Percentiles rank a stretch among this genome's conserved stretches.
phyloP scores from a whole-genome alignment of 139 green algal species.

The Pleodorina starrii region DNA sequence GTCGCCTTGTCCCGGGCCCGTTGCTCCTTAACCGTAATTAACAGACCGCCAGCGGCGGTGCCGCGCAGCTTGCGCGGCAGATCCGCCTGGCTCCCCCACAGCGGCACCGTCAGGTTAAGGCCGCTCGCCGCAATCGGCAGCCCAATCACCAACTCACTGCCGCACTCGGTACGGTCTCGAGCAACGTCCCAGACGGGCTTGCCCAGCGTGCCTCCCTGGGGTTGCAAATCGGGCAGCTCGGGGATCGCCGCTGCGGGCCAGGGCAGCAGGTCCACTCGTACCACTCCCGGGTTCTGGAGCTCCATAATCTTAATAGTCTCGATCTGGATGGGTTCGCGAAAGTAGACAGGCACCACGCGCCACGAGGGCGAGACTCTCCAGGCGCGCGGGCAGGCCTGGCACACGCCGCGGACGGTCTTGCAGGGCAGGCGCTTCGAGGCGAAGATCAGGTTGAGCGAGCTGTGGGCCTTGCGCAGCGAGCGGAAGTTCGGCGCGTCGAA shows the following conservation, averaged over 20 bases:
- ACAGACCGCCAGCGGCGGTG: not conserved
- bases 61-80: not conserved
- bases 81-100: not conserved
- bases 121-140: not conserved
- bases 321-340: constrained; percentile 31
- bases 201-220: not conserved
- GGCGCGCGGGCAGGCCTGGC: constrained; percentile 1
- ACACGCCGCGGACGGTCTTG: not conserved
- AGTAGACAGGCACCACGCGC: not conserved
- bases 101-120: not conserved
- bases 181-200: not conserved
- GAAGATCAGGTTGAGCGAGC: constrained; percentile 32
- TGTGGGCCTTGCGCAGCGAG: not conserved
- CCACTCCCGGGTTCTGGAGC: constrained; percentile 23
- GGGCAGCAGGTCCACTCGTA: constrained; percentile 12
- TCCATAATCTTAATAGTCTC: constrained; percentile 23
- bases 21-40: constrained; percentile 25
- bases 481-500: constrained; percentile 5
- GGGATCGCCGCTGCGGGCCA: constrained; percentile 32
- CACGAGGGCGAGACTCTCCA: not conserved
- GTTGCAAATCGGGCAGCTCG: constrained; percentile 19
- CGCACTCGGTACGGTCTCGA: not conserved
- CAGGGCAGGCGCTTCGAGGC: not conserved
- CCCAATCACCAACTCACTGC: not conserved
- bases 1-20: not conserved